Evolutionary conservation across 2,329 filamentous ascomycete species (phyloP).

Genomic region (Ophiostoma triangulosporum): DNA sequence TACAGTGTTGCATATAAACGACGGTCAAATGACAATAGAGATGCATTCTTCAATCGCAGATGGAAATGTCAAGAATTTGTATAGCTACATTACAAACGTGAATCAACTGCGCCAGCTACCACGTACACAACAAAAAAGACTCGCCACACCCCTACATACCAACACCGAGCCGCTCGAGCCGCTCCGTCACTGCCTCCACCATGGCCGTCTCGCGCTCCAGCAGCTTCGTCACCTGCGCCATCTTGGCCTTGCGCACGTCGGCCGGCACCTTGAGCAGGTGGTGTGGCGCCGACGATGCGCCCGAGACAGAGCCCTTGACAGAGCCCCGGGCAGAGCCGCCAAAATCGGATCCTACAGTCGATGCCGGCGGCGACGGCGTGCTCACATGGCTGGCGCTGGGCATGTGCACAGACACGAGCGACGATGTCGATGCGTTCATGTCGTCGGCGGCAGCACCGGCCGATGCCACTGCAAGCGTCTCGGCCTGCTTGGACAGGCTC

Average conservation of each 20-base stretch:
- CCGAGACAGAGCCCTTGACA: background rate
- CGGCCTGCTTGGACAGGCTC: constrained; percentile 38
- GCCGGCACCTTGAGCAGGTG: constrained; percentile 39
- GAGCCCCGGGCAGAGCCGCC: background rate
- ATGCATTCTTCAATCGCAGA: no score
- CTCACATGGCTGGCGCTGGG: constrained; percentile 9
- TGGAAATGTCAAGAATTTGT: no score
- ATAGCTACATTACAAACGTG: no score
- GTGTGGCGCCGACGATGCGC: constrained; percentile 14
- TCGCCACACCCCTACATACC: constrained; percentile 7
- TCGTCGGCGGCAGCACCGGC: background rate
- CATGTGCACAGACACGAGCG: constrained; percentile 3
- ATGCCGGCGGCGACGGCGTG: constrained; percentile 16
- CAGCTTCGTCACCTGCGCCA: constrained; percentile 48
- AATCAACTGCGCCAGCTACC: background rate
- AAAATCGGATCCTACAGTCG: background rate
- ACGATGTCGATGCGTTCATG: constrained; percentile 1
- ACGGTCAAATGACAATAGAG: background rate
- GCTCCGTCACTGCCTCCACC: constrained; percentile 50
- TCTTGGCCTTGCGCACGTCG: constrained; percentile 48
- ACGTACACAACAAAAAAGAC: background rate
- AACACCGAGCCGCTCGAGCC: constrained; percentile 43
- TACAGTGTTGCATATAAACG: background rate
- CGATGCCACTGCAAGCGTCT: constrained; percentile 23
- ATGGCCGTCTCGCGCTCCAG: constrained; percentile 54